phyloP scores from a whole-genome alignment of 306 rosid genomes.

The Heteromeles arbutifolia region DNA sequence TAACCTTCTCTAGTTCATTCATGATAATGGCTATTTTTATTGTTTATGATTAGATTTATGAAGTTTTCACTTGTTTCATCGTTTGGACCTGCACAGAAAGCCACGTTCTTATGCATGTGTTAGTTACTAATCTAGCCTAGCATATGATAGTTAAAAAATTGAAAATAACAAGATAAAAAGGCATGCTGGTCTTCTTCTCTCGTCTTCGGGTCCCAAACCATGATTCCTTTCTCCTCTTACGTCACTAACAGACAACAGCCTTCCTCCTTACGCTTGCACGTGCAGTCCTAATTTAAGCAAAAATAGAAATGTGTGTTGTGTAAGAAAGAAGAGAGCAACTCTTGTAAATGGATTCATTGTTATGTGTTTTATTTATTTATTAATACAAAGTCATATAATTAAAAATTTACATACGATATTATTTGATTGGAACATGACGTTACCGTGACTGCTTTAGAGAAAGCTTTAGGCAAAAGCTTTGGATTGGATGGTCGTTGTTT shows the following conservation, averaged over 20 bases:
- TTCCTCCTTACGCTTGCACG: constrained; percentile 51
- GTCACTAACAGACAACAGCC: constrained; percentile 25
- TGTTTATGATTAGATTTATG: neutral
- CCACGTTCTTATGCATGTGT: constrained; percentile 20
- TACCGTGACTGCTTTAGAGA: too few relatives aligned
- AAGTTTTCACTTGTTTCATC: neutral
- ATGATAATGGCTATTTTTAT: neutral
- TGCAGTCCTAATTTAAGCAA: constrained; percentile 25
- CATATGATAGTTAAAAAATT: neutral
- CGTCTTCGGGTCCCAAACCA: constrained; percentile 37
- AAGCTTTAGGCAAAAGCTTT: too few relatives aligned
- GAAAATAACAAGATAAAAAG: constrained; percentile 12
- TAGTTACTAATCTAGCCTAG: neutral
- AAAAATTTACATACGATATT: neutral
- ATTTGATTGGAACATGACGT: too few relatives aligned
- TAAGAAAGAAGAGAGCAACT: neutral
- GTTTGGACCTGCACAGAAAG: constrained; percentile 25
- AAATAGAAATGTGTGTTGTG: neutral
- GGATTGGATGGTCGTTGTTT: constrained; percentile 11
- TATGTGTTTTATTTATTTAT: neutral
- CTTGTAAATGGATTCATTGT: neutral
- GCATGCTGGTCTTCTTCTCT: neutral
- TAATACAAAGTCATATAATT: too few relatives aligned
- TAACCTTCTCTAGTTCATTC: neutral
- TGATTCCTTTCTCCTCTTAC: constrained; percentile 18